A percentile compares a stretch with the other conserved stretches of the same genome.
These are phyloP conservation scores for Daldinia caldariorum DNA, from an alignment of 495 filamentous ascomycete species.

Conservation along the genomic window DNA sequence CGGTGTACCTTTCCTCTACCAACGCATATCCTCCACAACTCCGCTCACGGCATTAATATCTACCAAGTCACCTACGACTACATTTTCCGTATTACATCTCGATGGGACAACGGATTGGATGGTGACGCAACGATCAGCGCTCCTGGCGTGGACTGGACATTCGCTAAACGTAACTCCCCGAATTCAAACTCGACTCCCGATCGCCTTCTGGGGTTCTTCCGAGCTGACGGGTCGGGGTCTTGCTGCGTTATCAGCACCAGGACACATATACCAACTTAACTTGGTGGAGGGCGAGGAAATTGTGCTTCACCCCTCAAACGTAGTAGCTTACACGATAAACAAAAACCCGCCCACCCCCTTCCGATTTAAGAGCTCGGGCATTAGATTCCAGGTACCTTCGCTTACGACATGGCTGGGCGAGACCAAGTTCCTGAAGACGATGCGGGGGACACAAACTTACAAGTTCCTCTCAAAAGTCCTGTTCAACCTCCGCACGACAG, in stretches of 20 bases:
- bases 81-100: constrained; percentile 85
- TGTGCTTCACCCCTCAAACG: constrained; percentile 84
- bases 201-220: constrained; percentile 92
- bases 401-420: constrained; percentile 63
- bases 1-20: constrained; percentile 94
- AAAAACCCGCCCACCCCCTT: constrained; percentile 80
- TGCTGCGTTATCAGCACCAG: constrained; percentile 81
- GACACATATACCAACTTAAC: constrained; percentile 84
- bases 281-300: constrained; percentile 85
- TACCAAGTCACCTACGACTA: constrained; percentile 82
- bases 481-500: constrained; percentile 75
- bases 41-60: constrained; percentile 88
- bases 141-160: constrained; percentile 96
- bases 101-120: constrained; percentile 98
- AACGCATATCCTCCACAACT: constrained; percentile 83
- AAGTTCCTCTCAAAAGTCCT: constrained; percentile 67
- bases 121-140: constrained; percentile 80
- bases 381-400: constrained; percentile 82
- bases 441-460: constrained; percentile 76
- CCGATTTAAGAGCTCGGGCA: constrained; percentile 78
- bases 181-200: constrained; percentile 75
- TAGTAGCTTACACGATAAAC: constrained; percentile 86
- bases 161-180: constrained; percentile 78
- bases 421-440: constrained; percentile 73
- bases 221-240: constrained; percentile 86